Base-by-base conservation (phyloP, 23 red algal species). In the Gracilaria gracilis region DNA sequence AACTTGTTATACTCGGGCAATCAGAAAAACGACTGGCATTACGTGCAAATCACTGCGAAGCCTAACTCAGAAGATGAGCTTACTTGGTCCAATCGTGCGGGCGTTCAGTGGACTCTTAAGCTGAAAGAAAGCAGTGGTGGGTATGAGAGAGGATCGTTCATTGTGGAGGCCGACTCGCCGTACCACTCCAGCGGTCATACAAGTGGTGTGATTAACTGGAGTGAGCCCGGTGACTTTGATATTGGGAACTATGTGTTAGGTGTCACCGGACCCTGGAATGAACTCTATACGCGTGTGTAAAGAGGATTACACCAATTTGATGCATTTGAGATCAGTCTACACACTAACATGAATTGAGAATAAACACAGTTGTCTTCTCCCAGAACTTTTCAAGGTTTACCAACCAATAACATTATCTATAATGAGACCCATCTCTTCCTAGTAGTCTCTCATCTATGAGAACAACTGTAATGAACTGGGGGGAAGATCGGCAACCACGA, bases 101-200 rank as follows among this genome's bases (percentile, higher is more conserved):
- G 58, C 27, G 58, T 64, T 7, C 21, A n/a, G 58, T 64, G 58
- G 58, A 64, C 27, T 9, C 58, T 64, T 15, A 64, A 17, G 27
- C 58, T 64, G 6, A n/a, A 64, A 64, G 6, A n/a, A 29, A 15
- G 4, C 21, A 15, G 6, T 17, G 58, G 16, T 29, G 58, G 58
- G 4, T 64, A 9, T 29, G 27, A 9, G 6, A n/a, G 58, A n/a
- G 58, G 16, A 5, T 9, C 27, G 58, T 64, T 64, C 58, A 4
- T 64, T 4, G 58, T 64, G 21, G 58, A 64, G 16, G 23, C 58
- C 7, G 58, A 64, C 27, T 64, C 58, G 6, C 58, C 58, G 15
- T 64, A 64, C 58, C 16, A 64, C 16, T 3, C 21, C 58, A 64
- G 16, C 58, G 58, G 58, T 64, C 58, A 64, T 64, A 64, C 58